phyloP scores from a whole-genome alignment of 2,329 filamentous ascomycete species.

The Drechslerella stenobrocha region DNA sequence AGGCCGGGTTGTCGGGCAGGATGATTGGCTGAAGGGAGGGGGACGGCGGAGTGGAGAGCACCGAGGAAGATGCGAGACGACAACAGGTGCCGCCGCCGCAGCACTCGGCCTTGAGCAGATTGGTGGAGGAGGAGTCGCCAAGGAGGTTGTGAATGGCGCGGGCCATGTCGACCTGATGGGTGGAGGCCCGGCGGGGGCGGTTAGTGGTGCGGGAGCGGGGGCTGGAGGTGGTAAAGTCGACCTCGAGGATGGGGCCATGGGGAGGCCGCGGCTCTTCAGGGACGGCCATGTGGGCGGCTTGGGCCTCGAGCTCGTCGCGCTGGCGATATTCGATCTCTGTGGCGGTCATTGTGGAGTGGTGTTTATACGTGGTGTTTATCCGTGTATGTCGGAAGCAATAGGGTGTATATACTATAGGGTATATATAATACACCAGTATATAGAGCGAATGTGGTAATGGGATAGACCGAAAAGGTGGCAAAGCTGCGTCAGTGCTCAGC shows the following conservation, averaged over 20 bases:
- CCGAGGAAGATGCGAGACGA: constrained; percentile 35
- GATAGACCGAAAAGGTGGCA: no score
- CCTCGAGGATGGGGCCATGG: constrained; percentile 50
- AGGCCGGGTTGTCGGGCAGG: constrained; percentile 80
- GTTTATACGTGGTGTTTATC: no score
- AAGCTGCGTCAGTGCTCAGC: no score
- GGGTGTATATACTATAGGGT: no score
- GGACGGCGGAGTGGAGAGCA: constrained; percentile 29
- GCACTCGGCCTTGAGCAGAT: constrained; percentile 50
- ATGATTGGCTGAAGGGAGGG: constrained; percentile 20
- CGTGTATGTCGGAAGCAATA: no score
- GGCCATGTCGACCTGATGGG: constrained; percentile 50
- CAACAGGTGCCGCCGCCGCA: constrained; percentile 53
- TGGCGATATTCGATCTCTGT: constrained; percentile 39
- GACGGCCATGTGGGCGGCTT: constrained; percentile 37
- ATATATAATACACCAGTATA: no score
- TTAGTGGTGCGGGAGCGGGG: constrained; percentile 21
- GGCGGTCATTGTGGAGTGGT: constrained; percentile 30
- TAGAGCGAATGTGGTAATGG: no score
- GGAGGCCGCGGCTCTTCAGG: constrained; percentile 36
- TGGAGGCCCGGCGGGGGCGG: constrained; percentile 29
- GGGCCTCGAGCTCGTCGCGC: no score
- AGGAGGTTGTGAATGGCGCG: constrained; percentile 47
- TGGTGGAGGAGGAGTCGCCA: constrained; percentile 52
- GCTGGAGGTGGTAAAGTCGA: constrained; percentile 52